These are phyloP conservation scores for Pyracantha coccinea DNA, from an alignment of 331 rosid genomes.

Conservation along the genomic window DNA sequence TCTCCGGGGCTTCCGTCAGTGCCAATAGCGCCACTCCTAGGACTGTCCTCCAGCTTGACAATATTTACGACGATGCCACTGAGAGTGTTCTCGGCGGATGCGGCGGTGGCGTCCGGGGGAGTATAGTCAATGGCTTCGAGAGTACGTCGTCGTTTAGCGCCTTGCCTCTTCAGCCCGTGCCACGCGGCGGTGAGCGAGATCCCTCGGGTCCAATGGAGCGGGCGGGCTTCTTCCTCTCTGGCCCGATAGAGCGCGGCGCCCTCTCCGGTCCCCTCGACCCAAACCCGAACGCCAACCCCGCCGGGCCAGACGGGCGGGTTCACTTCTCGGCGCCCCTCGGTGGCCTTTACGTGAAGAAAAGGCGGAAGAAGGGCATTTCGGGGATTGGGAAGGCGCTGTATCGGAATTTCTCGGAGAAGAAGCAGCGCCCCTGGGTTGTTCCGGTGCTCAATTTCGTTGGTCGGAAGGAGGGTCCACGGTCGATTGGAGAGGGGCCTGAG, in stretches of 20 bases:
- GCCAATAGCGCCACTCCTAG: slow-evolving; percentile 79
- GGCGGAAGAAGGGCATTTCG: slow-evolving; percentile 58
- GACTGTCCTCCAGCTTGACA: slow-evolving; percentile 59
- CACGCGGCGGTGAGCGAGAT: slow-evolving; percentile 47
- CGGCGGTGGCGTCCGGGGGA: slow-evolving; percentile 35
- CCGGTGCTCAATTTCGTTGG: slow-evolving; percentile 76
- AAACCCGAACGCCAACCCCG: slow-evolving; percentile 1
- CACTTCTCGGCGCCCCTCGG: slow-evolving; percentile 88
- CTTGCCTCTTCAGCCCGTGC: slow-evolving; percentile 70
- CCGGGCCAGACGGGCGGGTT: slow-evolving; percentile 23
- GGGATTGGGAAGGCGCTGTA: slow-evolving; percentile 66
- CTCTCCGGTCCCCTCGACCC: slow-evolving; percentile 76
- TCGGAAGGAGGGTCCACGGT: slow-evolving; percentile 44
- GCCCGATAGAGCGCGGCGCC: slow-evolving; percentile 81
- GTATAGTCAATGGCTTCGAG: slow-evolving; percentile 71
- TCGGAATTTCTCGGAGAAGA: slow-evolving; percentile 59
- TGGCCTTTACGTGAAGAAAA: slow-evolving; percentile 45
- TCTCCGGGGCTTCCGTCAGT: slow-evolving; percentile 95
- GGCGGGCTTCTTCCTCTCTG: slow-evolving; percentile 79
- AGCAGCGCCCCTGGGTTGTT: slow-evolving; percentile 89
- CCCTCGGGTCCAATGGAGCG: slow-evolving; percentile 66
- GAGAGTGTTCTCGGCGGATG: slow-evolving; percentile 24
- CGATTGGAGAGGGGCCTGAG: slow-evolving; percentile 25
- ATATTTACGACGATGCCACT: slow-evolving; percentile 42
- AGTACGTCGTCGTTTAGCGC: slow-evolving; percentile 70